Evolutionary conservation across 306 rosid genomes (phyloP), one percentile per base, ranked within the genome.

Genomic region (Fagus sylvatica): DNA sequence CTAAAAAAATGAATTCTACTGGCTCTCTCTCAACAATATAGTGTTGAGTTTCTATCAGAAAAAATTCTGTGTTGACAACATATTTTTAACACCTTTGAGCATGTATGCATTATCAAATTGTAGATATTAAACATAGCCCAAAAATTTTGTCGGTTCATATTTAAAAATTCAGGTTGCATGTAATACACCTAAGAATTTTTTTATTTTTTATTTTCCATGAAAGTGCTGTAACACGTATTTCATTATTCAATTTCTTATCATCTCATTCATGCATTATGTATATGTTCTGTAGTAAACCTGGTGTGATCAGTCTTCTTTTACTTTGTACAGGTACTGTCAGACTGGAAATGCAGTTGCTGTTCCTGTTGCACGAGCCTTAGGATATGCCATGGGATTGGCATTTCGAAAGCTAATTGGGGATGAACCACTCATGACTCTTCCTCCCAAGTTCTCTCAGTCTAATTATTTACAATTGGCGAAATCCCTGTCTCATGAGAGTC

Each of bases 331-430:
- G 85, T 90, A 94, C 82, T 71, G 97, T 74, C 98, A 94, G 78
- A 74, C 92, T 65, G 98, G 98, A 77, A 94, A 94, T 79, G 98
- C 97, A 39, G 98, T 94, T 22, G 91, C 97, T 5, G 78, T 94
- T 74, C 83, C 93, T 1, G 98, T 94, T 16, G 80, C 86, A 1
- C 76, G 93, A 66, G 95, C 97, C 42, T 84, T 92, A 75, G 97
- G 98, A 41, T 92, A 89, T 83, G 72, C 92, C 43, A 60, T 94
- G 60, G 97, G 98, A 83, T 77, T 88, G 76, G 94, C 98, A 53
- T 54, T 80, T 64, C 84, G 78, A 71, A 89, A 91, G 82, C 83
- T 77, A 36, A 78, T 83, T 7, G 83, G 86, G 69, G 78, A 81
- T 74, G 92, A 85, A 66, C 92, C 87, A 1, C 87, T 86, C 56